Evolutionary conservation across 1,284 basidiomycete species (phyloP).

Genomic region (Ganoderma resinaceum): DNA sequence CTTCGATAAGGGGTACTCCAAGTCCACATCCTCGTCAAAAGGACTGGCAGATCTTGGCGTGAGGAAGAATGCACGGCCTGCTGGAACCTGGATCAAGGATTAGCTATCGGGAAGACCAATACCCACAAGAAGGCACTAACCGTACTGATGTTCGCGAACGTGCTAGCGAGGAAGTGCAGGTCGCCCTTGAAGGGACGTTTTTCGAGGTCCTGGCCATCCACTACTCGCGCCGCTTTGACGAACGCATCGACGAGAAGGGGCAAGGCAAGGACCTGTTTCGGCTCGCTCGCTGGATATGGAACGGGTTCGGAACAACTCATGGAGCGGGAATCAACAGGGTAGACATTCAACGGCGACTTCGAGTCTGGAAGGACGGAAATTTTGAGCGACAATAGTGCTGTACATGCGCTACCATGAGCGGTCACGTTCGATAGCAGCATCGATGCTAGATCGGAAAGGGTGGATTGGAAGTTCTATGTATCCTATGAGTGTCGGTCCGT

Average conservation of each 20-base stretch:
- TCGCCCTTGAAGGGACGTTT: constrained; percentile 73
- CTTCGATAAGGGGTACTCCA: constrained; percentile 85
- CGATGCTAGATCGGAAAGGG: constrained; percentile 92
- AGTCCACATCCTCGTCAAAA: constrained; percentile 45
- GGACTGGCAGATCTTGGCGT: constrained; percentile 58
- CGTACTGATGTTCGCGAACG: constrained; percentile 89
- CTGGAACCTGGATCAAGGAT: constrained; percentile 55
- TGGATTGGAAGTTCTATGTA: constrained; percentile 84
- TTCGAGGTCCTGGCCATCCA: constrained; percentile 52
- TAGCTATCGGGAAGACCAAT: not conserved
- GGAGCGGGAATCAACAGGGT: constrained; percentile 77
- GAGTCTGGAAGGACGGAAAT: constrained; percentile 67
- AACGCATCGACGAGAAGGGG: constrained; percentile 89
- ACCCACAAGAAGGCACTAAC: constrained; percentile 53
- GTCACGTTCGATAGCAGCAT: constrained; percentile 98
- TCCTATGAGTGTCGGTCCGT: not conserved
- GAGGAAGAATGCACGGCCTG: constrained; percentile 77
- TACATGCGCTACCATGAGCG: constrained; percentile 75
- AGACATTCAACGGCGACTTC: constrained; percentile 55
- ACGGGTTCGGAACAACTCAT: constrained; percentile 72
- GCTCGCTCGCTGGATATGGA: constrained; percentile 65
- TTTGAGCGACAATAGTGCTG: constrained; percentile 70
- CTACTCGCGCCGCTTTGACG: constrained; percentile 69
- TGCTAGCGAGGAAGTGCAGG: constrained; percentile 89
- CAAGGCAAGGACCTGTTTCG: constrained; percentile 67